Conservation (phyloP, 805 yeast genomes). For the Saturnispora mendoncae region DNA sequence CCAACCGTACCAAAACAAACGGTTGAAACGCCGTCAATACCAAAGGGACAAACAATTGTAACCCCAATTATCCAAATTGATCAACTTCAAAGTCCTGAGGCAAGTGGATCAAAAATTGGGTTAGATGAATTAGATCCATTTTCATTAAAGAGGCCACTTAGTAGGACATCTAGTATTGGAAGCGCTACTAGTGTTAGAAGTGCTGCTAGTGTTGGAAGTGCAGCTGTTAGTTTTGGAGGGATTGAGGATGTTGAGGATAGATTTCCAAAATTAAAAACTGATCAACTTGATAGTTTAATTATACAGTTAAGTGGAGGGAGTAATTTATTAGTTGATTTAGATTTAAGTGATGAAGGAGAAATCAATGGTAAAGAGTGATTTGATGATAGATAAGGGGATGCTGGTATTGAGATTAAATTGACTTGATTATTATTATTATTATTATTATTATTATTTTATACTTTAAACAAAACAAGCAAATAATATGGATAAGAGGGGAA, state of each 20-base stretch:
- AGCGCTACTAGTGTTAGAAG: too few species aligned
- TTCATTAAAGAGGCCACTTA: neutral
- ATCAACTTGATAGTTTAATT: neutral
- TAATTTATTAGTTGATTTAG: neutral
- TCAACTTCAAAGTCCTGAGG: neutral
- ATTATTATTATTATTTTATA: too few species aligned
- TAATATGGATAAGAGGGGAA: neutral
- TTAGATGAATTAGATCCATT: slow-evolving; percentile 2
- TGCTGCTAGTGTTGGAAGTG: too few species aligned
- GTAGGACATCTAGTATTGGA: neutral
- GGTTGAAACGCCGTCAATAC: too few species aligned
- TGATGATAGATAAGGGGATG: too few species aligned
- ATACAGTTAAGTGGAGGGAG: slow-evolving; percentile 1
- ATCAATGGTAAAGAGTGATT: too few species aligned
- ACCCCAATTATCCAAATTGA: neutral
- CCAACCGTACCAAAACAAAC: neutral
- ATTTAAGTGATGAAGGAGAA: neutral
- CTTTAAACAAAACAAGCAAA: too few species aligned
- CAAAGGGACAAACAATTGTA: neutral
- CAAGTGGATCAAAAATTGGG: neutral
- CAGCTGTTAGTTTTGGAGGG: neutral
- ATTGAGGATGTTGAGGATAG: neutral
- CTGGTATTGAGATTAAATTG: too few species aligned
- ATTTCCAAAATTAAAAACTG: slow-evolving; percentile 3
- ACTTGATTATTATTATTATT: too few species aligned